Evolutionary conservation across 2,329 filamentous ascomycete species (phyloP).

Genomic region (Aspergillus ochraceoroseus): DNA sequence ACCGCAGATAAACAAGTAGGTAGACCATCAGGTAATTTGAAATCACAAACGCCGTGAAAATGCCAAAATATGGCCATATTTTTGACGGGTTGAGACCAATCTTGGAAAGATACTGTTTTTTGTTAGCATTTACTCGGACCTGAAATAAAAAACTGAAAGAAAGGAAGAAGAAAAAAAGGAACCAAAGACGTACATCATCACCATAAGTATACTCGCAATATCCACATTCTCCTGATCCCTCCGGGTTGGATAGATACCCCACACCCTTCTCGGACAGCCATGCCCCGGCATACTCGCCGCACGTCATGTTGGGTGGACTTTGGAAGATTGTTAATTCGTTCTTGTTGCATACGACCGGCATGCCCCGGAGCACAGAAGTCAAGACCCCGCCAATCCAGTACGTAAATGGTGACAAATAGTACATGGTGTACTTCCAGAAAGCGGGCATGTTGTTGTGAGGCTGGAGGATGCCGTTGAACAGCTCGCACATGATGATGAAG

Average conservation of each 20-base stretch:
- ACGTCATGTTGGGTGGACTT: conserved; percentile 61
- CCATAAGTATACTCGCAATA: conserved; percentile 67
- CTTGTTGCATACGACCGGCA: conserved; percentile 57
- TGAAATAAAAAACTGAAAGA: background rate
- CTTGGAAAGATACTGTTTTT: conserved; percentile 28
- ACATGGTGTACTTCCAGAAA: conserved; percentile 76
- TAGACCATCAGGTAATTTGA: conserved; percentile 37
- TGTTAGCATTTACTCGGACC: background rate
- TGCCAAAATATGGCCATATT: conserved; percentile 35
- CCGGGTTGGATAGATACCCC: conserved; percentile 64
- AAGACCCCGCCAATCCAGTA: conserved; percentile 76
- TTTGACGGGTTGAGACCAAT: conserved; percentile 32
- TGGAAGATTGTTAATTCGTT: conserved; percentile 65
- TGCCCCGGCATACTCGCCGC: conserved; percentile 65
- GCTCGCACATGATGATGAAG: conserved; percentile 73
- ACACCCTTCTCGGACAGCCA: conserved; percentile 63
- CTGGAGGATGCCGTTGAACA: conserved; percentile 84
- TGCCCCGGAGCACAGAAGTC: conserved; percentile 65
- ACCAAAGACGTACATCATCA: conserved; percentile 28
- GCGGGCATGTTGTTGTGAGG: conserved; percentile 69
- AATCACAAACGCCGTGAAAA: conserved; percentile 33
- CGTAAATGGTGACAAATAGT: conserved; percentile 80
- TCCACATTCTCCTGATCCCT: conserved; percentile 60
- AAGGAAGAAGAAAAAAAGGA: background rate
- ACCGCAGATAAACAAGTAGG: conserved; percentile 32